Evolutionary conservation across 2,329 filamentous ascomycete genomes (phyloP).

Genomic region (Pseudogymnoascus sp.): DNA sequence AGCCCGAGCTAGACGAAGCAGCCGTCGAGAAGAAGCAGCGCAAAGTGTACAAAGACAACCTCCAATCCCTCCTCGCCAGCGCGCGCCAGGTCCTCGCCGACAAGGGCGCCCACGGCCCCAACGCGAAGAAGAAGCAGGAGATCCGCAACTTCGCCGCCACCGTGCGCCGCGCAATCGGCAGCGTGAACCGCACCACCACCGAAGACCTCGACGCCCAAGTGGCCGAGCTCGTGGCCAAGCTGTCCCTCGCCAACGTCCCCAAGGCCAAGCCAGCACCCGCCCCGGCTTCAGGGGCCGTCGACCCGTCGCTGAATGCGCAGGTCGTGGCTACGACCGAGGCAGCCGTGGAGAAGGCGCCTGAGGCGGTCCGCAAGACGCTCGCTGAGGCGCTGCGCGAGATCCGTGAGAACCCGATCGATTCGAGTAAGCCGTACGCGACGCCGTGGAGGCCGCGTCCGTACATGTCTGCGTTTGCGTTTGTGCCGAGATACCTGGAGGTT

Average conservation of each 20-base stretch:
- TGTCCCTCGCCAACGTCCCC: constrained; percentile 32
- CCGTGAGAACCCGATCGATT: constrained; percentile 70
- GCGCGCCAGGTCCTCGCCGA: constrained; percentile 54
- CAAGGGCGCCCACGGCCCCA: constrained; percentile 40
- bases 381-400: constrained; percentile 18
- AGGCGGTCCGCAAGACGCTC: constrained; percentile 16
- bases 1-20: constrained; percentile 23
- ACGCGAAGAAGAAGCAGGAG: constrained; percentile 65
- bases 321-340: constrained; percentile 10
- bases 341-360: constrained; percentile 16
- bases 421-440: constrained; percentile 74
- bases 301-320: constrained; percentile 19
- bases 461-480: constrained; percentile 90
- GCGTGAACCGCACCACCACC: constrained; percentile 33
- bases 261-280: constrained; percentile 14
- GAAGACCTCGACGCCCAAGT: constrained; percentile 48
- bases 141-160: constrained; percentile 63
- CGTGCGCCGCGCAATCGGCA: constrained; percentile 26
- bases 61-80: constrained; percentile 46
- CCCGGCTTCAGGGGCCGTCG: constrained; percentile 11
- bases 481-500: constrained; percentile 91
- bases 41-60: constrained; percentile 29
- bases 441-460: constrained; percentile 82
- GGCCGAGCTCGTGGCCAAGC: constrained; percentile 39
- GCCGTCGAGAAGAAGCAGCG: constrained; percentile 31